Conservation (phyloP, 352 stramenopile species). For the Globisporangium radiosum region DNA sequence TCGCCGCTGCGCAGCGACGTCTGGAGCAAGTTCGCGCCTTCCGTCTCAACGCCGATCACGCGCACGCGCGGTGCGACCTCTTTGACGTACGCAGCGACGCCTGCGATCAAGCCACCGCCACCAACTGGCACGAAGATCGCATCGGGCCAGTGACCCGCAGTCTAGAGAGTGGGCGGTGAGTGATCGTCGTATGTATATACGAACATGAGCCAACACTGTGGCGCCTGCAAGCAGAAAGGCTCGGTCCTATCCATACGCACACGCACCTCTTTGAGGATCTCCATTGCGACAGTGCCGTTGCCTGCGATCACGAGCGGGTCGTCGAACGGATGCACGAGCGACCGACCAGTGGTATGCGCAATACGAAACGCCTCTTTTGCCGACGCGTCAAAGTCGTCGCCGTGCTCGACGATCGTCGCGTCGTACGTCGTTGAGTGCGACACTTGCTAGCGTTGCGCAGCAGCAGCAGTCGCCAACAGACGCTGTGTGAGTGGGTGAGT, state of each 20-base stretch:
- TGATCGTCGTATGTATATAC: neutral
- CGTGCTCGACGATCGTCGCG: conserved; percentile 93
- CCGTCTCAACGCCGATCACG: conserved; percentile 95
- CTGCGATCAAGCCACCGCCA: conserved; percentile 95
- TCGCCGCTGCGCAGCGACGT: conserved; percentile 76
- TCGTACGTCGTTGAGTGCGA: conserved; percentile 44
- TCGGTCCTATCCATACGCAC: neutral
- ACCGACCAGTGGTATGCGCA: conserved; percentile 86
- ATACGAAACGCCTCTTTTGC: conserved; percentile 90
- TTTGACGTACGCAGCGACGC: conserved; percentile 91
- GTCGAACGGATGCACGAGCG: conserved; percentile 97
- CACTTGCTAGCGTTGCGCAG: conserved; percentile 12
- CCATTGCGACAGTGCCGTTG: conserved; percentile 96
- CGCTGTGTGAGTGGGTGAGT: too few relatives aligned
- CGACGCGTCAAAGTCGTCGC: conserved; percentile 96
- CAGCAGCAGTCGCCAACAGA: too few relatives aligned
- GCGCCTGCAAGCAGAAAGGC: neutral
- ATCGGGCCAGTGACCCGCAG: conserved; percentile 85
- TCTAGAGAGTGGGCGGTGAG: conserved; percentile 18
- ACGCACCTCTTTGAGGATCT: conserved; percentile 79
- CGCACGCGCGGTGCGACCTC: conserved; percentile 84
- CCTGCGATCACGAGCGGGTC: conserved; percentile 96
- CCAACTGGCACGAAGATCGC: conserved; percentile 97
- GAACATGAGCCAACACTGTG: conserved; percentile 2
- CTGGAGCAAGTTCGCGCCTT: conserved; percentile 94